Base-by-base conservation (phyloP, 768 basidiomycete species). In the Hebeloma cylindrosporum region DNA sequence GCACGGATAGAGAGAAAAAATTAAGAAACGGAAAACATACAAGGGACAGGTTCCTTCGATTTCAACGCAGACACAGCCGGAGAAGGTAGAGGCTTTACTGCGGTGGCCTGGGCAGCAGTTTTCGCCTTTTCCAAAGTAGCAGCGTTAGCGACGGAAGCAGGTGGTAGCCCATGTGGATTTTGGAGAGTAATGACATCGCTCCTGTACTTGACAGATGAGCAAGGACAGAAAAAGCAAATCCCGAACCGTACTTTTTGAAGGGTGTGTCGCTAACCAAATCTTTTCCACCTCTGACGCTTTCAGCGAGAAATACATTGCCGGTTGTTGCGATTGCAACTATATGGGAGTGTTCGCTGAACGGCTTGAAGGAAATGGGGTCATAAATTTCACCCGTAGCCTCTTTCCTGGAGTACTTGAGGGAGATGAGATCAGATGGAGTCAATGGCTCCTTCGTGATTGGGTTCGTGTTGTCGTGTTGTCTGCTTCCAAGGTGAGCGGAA, bases 281-380 rank as follows among this genome's bases (percentile, higher is more conserved):
- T 53, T 72, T 76, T 48, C 88, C 87, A 16, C 85, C 88, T 59
- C 84, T 91, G 47, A 93, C 72, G 54, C 93, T 95, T 35, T 97
- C 96, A 6, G 87, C 85, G 13, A 94, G 74, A 64, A 88, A 98
- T 10, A 98, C 93, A 60, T 96, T 96, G 11, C 93, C 93, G 0
- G 92, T 93, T 0, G 82, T 85, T 5, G 85, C 83, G 53, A 96
- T 83, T 30, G 90, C 88, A 27, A 93, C 89, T 43, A 99, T 89
- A 60, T 97, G 89, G 1, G 95, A 94, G 62, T 98, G 95, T 51
- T 95, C 87, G 60, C 78, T 93, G 75, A 99, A 96, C 2, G 90
- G 87, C 63, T 97, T 98, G 79, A 95, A 99, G 3, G 93, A 92
- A 32, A 99, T 93, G 0, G 96, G 96, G 63, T 99, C 96, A 62